Conservation (phyloP, 768 basidiomycete species). For the Dentipellis fragilis region DNA sequence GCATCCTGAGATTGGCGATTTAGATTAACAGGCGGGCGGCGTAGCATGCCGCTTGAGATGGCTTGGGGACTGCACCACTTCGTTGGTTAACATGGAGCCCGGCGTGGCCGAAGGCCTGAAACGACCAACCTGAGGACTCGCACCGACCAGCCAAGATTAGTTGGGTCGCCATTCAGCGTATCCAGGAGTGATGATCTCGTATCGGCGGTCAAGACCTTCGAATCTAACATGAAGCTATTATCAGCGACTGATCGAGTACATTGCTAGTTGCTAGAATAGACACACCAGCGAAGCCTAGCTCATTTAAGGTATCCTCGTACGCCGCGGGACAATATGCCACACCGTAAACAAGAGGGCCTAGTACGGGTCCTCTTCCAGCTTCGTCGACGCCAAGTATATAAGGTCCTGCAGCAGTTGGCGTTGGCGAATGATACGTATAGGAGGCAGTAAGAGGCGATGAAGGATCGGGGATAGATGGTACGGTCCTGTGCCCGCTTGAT, state of each 20-base stretch:
- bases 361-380: conserved; percentile 90
- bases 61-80: conserved; percentile 63
- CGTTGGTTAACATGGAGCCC: conserved; percentile 5
- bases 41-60: conserved; percentile 88
- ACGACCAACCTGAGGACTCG: conserved; percentile 32
- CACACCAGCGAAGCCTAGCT: conserved; percentile 85
- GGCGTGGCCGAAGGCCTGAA: neutral
- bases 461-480: conserved; percentile 53
- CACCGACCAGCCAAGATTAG: conserved; percentile 75
- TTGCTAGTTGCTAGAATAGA: neutral
- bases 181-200: conserved; percentile 55
- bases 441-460: conserved; percentile 53
- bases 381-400: conserved; percentile 99
- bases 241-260: neutral
- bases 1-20: conserved; percentile 86
- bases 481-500: no score
- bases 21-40: conserved; percentile 72
- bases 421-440: conserved; percentile 70
- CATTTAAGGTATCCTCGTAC: conserved; percentile 64
- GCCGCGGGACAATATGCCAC: conserved; percentile 84
- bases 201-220: conserved; percentile 76
- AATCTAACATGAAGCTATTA: conserved; percentile 47
- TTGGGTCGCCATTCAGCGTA: conserved; percentile 58
- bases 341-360: conserved; percentile 94
- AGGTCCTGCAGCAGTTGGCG: conserved; percentile 58